A percentile compares a stretch with the other conserved stretches of the same genome.
Evolutionary conservation across 148 eudicot species (phyloP).

Genomic region (Talinum fruticosum): DNA sequence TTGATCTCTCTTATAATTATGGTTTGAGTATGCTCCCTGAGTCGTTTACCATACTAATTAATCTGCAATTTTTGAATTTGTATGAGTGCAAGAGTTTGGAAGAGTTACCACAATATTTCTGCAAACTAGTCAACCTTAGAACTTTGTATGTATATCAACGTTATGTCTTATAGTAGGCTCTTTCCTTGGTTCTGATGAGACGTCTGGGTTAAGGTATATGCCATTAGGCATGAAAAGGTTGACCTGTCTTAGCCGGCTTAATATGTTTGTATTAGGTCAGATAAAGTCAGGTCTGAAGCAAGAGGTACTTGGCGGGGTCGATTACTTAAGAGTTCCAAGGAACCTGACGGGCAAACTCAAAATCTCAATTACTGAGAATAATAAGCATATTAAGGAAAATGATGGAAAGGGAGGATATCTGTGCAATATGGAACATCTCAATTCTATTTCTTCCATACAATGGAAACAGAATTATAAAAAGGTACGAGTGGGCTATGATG

Average conservation of each 20-base stretch:
- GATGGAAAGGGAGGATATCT: neutral
- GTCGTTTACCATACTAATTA: slow-evolving; percentile 2
- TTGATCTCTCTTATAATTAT: neutral
- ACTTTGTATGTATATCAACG: neutral
- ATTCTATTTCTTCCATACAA: neutral
- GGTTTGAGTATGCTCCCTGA: neutral
- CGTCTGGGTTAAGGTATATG: neutral
- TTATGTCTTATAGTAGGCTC: too few relatives aligned
- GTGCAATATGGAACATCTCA: slow-evolving; percentile 6
- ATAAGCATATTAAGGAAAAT: neutral
- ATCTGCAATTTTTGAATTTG: slow-evolving; percentile 5
- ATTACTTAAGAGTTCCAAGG: neutral
- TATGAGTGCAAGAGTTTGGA: neutral
- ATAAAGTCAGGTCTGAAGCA: neutral
- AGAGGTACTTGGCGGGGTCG: too few relatives aligned
- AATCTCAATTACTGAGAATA: neutral
- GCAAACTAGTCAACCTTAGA: slow-evolving; percentile 1
- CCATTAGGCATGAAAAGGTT: slow-evolving; percentile 12
- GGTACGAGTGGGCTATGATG: neutral
- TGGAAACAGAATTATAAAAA: neutral
- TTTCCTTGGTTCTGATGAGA: too few relatives aligned
- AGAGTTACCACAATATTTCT: slow-evolving; percentile 6
- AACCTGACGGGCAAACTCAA: neutral
- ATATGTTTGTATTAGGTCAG: neutral
- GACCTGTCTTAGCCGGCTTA: slow-evolving; percentile 1